Percentiles rank a stretch among this genome's conserved stretches.
These are phyloP conservation scores for Ascochyta viciae-villosae DNA, from an alignment of 2,329 filamentous ascomycete species.

Conservation along the genomic window DNA sequence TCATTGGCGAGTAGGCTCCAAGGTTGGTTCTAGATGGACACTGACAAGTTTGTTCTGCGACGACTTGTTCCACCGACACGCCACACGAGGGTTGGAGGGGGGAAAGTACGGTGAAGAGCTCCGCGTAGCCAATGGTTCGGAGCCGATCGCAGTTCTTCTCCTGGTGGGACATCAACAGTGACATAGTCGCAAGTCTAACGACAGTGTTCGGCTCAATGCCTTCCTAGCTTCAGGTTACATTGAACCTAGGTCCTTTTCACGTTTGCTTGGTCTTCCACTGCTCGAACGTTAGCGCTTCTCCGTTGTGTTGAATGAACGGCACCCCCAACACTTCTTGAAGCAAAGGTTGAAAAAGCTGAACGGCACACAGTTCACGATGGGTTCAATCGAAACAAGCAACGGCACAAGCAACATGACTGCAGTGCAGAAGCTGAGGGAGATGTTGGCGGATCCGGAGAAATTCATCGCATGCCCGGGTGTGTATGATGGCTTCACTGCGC, in stretches of 20 bases:
- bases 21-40: slow-evolving; percentile 8
- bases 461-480: slow-evolving; percentile 68
- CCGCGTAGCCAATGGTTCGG: not conserved
- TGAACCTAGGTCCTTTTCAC: not conserved
- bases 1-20: slow-evolving; percentile 7
- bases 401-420: slow-evolving; percentile 27
- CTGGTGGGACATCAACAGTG: slow-evolving; percentile 6
- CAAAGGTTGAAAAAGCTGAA: not conserved
- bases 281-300: not conserved
- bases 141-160: not conserved
- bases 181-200: slow-evolving; percentile 2
- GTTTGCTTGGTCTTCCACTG: not conserved
- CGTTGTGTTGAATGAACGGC: slow-evolving; percentile 6
- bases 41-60: slow-evolving; percentile 4
- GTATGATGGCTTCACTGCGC: slow-evolving; percentile 71
- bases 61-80: not conserved
- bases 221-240: not conserved
- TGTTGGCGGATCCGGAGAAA: slow-evolving; percentile 43
- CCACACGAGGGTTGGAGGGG: not conserved
- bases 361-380: slow-evolving; percentile 9
- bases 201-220: slow-evolving; percentile 1
- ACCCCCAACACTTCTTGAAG: slow-evolving; percentile 1
- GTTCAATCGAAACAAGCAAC: slow-evolving; percentile 9
- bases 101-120: not conserved
- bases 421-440: slow-evolving; percentile 40